These are phyloP conservation scores for Bipolaris gigantea DNA, from an alignment of 2,329 filamentous ascomycete genomes.

Conservation along the genomic window DNA sequence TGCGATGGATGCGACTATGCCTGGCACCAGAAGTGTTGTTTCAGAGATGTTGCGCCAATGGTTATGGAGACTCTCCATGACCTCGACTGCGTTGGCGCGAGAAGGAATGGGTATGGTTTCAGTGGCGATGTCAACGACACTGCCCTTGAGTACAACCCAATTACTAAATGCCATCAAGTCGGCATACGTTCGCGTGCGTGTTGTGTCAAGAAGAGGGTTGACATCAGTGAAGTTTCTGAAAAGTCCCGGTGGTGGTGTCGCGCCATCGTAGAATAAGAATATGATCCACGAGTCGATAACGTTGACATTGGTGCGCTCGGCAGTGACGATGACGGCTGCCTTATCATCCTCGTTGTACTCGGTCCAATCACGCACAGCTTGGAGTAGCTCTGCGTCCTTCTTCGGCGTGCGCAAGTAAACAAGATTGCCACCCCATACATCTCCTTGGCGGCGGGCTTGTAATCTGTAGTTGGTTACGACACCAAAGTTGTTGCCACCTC, in stretches of 20 bases:
- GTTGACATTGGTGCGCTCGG: conserved; percentile 32
- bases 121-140: conserved; percentile 40
- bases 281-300: conserved; percentile 38
- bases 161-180: conserved; percentile 54
- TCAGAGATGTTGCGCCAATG: conserved; percentile 36
- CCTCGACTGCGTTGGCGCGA: conserved; percentile 21
- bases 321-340: conserved; percentile 38
- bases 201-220: conserved; percentile 48
- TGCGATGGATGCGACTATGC: conserved; percentile 39
- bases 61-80: conserved; percentile 34
- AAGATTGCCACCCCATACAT: conserved; percentile 54
- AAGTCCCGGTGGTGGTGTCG: conserved; percentile 51
- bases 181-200: conserved; percentile 53
- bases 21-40: conserved; percentile 30
- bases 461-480: conserved; percentile 41
- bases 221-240: conserved; percentile 61
- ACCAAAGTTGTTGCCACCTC: conserved; percentile 47
- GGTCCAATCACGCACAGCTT: conserved; percentile 58
- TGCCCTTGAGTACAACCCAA: conserved; percentile 39
- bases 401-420: conserved; percentile 45
- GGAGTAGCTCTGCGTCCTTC: conserved; percentile 48
- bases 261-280: conserved; percentile 41
- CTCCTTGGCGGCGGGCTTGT: conserved; percentile 26
- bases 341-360: conserved; percentile 53
- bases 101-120: conserved; percentile 39